Evolutionary conservation across 1,284 basidiomycete species (phyloP).

Genomic region (Hemileia vastatrix): DNA sequence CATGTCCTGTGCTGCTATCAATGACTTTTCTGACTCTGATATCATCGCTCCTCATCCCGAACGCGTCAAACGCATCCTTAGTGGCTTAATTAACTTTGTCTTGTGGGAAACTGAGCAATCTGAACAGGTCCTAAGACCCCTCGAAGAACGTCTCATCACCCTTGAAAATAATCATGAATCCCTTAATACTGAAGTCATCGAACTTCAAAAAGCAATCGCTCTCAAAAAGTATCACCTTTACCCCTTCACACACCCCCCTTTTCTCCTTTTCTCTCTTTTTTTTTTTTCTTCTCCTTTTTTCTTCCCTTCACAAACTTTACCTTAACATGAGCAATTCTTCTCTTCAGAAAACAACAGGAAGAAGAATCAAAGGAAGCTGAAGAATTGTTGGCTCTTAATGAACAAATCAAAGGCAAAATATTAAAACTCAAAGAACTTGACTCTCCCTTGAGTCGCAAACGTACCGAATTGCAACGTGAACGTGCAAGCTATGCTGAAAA

Average conservation of each 20-base stretch:
- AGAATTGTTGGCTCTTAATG: conserved; percentile 9
- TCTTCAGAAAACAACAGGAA: conserved; percentile 1
- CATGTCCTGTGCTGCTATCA: conserved; percentile 16
- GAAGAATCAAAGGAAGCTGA: conserved; percentile 9
- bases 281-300: not conserved
- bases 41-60: conserved; percentile 1
- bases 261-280: not conserved
- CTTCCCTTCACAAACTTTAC: not conserved
- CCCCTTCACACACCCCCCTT: too few species aligned
- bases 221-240: conserved; percentile 7
- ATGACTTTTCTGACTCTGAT: conserved; percentile 17
- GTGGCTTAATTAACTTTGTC: conserved; percentile 20
- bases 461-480: not conserved
- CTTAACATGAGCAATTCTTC: not conserved
- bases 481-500: conserved; percentile 4
- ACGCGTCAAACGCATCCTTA: conserved; percentile 7
- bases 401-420: conserved; percentile 8
- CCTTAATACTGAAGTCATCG: not conserved
- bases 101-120: conserved; percentile 14
- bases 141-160: conserved; percentile 4
- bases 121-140: not conserved
- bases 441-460: conserved; percentile 5
- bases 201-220: conserved; percentile 4
- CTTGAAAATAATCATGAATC: conserved; percentile 2
- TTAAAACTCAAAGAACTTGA: conserved; percentile 12